Conservation (phyloP, 2,329 filamentous ascomycete genomes). For the Bipolaris sorokiniana region DNA sequence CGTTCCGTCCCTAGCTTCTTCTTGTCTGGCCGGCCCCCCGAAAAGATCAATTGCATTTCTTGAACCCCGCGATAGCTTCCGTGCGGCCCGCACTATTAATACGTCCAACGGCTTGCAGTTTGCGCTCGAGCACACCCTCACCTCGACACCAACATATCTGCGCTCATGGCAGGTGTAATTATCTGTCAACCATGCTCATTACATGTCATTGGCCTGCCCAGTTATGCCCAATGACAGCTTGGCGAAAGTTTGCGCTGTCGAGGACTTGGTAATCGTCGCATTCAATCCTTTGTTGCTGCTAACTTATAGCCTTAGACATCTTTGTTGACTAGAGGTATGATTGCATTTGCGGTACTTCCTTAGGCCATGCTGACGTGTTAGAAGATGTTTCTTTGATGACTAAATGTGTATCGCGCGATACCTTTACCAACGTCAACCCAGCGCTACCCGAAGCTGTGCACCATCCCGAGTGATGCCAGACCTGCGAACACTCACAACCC, state of each 20-base stretch:
- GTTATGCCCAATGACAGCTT: neutral
- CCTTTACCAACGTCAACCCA: neutral
- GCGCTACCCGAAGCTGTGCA: neutral
- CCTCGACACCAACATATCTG: neutral
- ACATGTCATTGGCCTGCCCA: too few relatives aligned
- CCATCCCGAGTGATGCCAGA: neutral
- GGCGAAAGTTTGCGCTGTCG: neutral
- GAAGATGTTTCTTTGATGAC: neutral
- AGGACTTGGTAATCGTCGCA: neutral
- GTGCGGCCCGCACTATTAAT: neutral
- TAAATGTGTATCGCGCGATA: neutral
- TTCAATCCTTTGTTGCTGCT: neutral
- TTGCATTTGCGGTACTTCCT: neutral
- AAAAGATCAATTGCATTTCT: neutral
- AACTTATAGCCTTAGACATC: neutral
- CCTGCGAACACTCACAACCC: neutral
- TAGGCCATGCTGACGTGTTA: neutral
- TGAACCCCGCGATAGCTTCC: constrained; percentile 1
- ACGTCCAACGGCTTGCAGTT: neutral
- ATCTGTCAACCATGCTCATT: too few relatives aligned
- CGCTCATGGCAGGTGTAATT: neutral
- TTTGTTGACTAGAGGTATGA: neutral
- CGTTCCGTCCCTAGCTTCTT: too few relatives aligned
- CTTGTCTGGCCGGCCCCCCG: neutral
- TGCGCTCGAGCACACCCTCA: neutral